A percentile compares a stretch with the other conserved stretches of the same genome.
These are phyloP conservation scores for Lentinula sp. DNA, from an alignment of 768 basidiomycete species.

Conservation along the genomic window DNA sequence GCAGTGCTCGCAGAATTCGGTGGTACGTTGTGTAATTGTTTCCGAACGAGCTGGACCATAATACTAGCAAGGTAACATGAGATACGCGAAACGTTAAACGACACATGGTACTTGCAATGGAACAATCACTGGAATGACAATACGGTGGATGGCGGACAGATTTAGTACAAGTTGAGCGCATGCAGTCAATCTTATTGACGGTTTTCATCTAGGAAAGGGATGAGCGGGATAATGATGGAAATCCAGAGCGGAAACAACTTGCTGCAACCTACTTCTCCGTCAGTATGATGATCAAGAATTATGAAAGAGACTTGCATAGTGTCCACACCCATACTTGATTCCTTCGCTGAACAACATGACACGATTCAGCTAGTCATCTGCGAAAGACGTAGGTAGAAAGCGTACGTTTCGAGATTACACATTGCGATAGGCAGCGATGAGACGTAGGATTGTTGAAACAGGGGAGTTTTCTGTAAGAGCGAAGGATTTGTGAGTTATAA, in stretches of 20 bases:
- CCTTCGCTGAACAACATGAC: constrained; percentile 49
- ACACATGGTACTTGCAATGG: constrained; percentile 24
- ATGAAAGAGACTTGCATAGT: constrained; percentile 37
- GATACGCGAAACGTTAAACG: neutral
- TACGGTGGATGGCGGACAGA: constrained; percentile 32
- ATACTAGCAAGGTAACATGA: constrained; percentile 39
- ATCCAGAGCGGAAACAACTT: constrained; percentile 13
- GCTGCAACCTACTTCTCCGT: neutral
- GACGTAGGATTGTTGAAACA: neutral
- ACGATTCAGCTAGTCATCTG: constrained; percentile 11
- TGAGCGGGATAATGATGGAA: neutral
- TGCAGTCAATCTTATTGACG: constrained; percentile 27
- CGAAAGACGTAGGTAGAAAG: constrained; percentile 10
- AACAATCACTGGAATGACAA: constrained; percentile 37
- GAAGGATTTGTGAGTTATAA: neutral
- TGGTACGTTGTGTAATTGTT: constrained; percentile 42
- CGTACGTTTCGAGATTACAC: constrained; percentile 55
- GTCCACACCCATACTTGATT: constrained; percentile 71
- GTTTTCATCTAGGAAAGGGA: constrained; percentile 22
- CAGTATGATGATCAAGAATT: neutral
- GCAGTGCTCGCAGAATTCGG: constrained; percentile 52
- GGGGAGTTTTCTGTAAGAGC: neutral
- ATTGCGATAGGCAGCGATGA: constrained; percentile 19
- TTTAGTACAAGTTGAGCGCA: constrained; percentile 28
- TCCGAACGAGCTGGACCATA: constrained; percentile 67